Base-by-base conservation (phyloP, 2,329 filamentous ascomycete species). In the Aureobasidium vineae region DNA sequence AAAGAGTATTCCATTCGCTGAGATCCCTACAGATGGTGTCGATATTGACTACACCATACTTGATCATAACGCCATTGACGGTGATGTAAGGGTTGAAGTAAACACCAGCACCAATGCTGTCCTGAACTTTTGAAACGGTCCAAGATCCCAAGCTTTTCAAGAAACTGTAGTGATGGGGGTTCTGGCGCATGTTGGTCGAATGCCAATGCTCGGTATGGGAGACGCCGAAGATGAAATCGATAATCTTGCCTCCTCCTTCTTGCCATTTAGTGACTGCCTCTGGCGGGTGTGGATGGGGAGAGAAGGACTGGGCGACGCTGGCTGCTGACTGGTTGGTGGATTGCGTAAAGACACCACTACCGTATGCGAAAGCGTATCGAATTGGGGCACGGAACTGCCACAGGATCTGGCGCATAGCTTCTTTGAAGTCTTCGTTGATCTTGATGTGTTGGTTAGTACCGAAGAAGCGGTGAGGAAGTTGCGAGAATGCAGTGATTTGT, bases 71-170 rank as follows among this genome's bases (percentile, higher is more conserved):
- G 47, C 95, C 96, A 73, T 98, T 97, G 68, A 98, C 88, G 2
- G 90, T 94, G 57, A 99, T 87, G 76, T 94, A 97, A 0, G 95
- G 93, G 73, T 99, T 97, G 80, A 97, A 99, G 79, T 99, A 99
- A 45, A 97, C 92, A 7, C 95, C 96, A 0, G 95, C 95, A 49
- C 95, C 95, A 81, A 90, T 91, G 70, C 83, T 85, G 73, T 98
- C 91, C 77, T 99, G 94, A 23, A 97, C 88, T 64, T 87, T 84
- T 16, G 91, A 92, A 21, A 98, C 91, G 4, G 91, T 84, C 36
- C 88, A 93, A 1, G 93, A 98, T 1, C 94, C 94, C 23, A 97
- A 79, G 16, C 87, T 89, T 1, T 90, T 91, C 23, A 99, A 81
- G 13, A 85, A 88, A 1, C 94, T 98, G 79, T 99, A 99, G 78